Evolutionary conservation across 1,284 basidiomycete genomes (phyloP).

Genomic region (Ustilago bromivora): DNA sequence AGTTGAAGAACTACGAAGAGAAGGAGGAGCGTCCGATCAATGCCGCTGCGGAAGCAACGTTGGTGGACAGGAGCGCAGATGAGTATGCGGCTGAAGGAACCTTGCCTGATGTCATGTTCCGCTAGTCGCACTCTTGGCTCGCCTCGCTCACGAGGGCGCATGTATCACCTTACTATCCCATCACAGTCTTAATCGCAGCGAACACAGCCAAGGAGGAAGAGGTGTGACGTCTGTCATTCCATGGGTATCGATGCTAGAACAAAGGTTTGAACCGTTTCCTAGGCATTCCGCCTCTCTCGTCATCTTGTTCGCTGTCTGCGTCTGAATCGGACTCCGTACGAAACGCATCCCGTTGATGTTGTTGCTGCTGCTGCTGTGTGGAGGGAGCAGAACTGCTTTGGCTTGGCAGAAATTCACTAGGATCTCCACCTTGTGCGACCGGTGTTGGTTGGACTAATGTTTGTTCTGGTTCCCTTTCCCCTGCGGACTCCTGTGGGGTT

Average conservation of each 20-base stretch:
- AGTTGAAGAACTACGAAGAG: constrained; percentile 59
- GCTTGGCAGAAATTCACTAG: constrained; percentile 12
- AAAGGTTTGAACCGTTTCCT: constrained; percentile 39
- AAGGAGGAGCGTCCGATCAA: not conserved
- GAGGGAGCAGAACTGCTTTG: constrained; percentile 7
- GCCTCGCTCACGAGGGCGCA: not conserved
- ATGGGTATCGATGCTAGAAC: constrained; percentile 6
- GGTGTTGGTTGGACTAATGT: constrained; percentile 27
- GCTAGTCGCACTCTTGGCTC: not conserved
- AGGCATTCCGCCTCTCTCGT: not conserved
- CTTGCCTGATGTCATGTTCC: constrained; percentile 43
- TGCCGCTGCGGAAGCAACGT: not conserved
- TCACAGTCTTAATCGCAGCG: not conserved
- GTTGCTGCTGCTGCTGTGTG: not conserved
- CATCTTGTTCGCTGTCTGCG: constrained; percentile 3
- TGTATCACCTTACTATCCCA: not conserved
- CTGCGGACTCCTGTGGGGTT: not conserved
- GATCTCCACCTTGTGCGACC: constrained; percentile 35
- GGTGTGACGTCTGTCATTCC: not conserved
- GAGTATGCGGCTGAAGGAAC: constrained; percentile 33
- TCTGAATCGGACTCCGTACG: not conserved
- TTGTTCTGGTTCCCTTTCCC: not conserved
- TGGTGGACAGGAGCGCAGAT: not conserved
- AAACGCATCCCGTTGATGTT: no score
- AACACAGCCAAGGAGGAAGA: not conserved